Base-by-base conservation (phyloP, 2,329 filamentous ascomycete species). In the Albophoma yamanashiensis region DNA sequence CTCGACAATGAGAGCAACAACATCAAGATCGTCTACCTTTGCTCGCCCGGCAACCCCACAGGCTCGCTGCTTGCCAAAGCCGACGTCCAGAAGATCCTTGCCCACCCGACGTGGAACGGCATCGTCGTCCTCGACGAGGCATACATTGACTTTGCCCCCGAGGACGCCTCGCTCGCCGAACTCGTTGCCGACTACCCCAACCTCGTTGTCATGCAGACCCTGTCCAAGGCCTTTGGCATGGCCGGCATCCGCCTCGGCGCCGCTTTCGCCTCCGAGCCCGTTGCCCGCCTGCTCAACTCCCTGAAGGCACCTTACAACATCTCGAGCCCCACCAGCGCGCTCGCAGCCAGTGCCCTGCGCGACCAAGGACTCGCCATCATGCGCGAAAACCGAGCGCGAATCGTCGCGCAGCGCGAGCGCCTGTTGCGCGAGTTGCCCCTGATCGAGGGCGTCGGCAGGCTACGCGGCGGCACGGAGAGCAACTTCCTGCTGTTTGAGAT, bases 231-330 rank as follows among this genome's bases (percentile, higher is more conserved):
- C 0, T 99, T 99, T 70, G 94, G 94, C 36, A 83, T 99, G 69
- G 94, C 94, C 4, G 94, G 93, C 57, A 96, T 99, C 70, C 83
- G 94, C 20, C 81, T 99, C 1, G 94, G 94, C 55, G 89, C 87
- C 9, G 91, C 91, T 0, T 99, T 97, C 71, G 83, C 90, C 6
- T 83, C 86, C 12, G 80, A 86, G 0, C 81, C 85, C 7, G 87
- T 99, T 63, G 92, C 93, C 2, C 75, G 77, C 20, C 79, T 99
- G 15, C 81, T 99, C 59, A 99, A 99, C 77, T 92, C 82, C 71
- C 81, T 99, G 69, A 97, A 97, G 76, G 93, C 94, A 0, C 94
- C 94, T 0, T 99, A 99, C 78, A 97, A 97, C 75, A 87, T 99
- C 67, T 89, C 91, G 4, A 93, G 87, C 67, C 91, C 91, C 0